Conservation (phyloP, 129 eudicot genomes). For the Helianthus annuus region DNA sequence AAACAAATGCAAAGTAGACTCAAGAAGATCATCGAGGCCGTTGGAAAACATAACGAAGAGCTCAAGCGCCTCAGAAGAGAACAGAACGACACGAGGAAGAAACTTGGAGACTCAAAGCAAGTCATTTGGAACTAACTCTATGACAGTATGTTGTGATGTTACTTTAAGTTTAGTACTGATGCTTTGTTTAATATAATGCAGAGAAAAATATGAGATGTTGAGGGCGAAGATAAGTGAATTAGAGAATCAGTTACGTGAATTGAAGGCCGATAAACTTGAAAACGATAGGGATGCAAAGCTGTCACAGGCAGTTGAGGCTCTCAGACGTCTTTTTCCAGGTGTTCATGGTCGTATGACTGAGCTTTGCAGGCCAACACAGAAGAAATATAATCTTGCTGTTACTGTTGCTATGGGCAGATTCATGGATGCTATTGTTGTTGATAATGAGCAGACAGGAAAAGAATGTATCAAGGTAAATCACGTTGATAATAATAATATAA, state of each 20-base stretch:
- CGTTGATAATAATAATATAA: not conserved
- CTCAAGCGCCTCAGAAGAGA: conserved; percentile 66
- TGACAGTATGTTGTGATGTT: not conserved
- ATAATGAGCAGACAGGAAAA: conserved; percentile 88
- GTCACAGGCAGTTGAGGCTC: conserved; percentile 92
- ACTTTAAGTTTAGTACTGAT: not conserved
- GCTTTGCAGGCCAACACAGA: conserved; percentile 86
- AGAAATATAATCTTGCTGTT: conserved; percentile 94
- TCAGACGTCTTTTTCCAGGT: conserved; percentile 93
- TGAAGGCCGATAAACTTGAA: conserved; percentile 93
- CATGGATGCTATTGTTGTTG: conserved; percentile 99
- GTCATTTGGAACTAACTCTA: conserved; percentile 25
- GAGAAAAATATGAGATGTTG: conserved; percentile 69
- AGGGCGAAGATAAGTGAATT: conserved; percentile 66
- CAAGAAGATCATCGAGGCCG: conserved; percentile 62
- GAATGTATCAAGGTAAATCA: conserved; percentile 89
- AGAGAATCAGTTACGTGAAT: conserved; percentile 82
- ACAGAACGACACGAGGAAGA: conserved; percentile 70
- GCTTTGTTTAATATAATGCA: conserved; percentile 31
- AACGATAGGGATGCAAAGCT: conserved; percentile 87
- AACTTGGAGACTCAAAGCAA: conserved; percentile 66
- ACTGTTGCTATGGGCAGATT: conserved; percentile 99
- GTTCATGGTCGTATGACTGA: conserved; percentile 99
- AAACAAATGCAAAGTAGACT: conserved; percentile 78
- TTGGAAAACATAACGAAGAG: conserved; percentile 80